Percentiles rank a stretch among this genome's conserved stretches.
Evolutionary conservation across 768 basidiomycete species (phyloP).

Genomic region (Gymnopilus dilepis): DNA sequence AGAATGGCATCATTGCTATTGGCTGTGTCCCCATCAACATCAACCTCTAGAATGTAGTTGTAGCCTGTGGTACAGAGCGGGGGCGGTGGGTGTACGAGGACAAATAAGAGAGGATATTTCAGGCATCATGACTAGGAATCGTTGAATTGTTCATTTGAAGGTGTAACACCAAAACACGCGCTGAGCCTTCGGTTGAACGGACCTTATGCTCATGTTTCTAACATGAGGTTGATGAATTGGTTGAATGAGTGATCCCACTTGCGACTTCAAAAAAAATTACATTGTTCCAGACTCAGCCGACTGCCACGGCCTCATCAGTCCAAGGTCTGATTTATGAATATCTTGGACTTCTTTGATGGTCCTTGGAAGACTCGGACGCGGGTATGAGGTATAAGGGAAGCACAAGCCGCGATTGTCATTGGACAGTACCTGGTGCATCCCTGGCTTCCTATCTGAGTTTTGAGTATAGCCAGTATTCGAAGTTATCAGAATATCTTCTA

Average conservation of each 20-base stretch:
- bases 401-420: no score
- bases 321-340: no score
- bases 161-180: background rate
- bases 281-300: no score
- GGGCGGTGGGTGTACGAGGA: background rate
- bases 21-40: constrained; percentile 34
- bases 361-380: no score
- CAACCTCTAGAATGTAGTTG: constrained; percentile 21
- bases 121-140: background rate
- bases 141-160: background rate
- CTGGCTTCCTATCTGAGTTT: no score
- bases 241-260: background rate
- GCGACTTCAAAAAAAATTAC: no score
- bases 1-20: constrained; percentile 35
- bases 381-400: no score
- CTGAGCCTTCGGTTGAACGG: background rate
- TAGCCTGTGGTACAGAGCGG: background rate
- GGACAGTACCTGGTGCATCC: no score
- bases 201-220: background rate
- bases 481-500: no score
- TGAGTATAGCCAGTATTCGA: no score
- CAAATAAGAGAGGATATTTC: background rate
- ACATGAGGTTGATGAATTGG: background rate
- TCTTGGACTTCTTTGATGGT: no score
- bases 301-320: no score